Conservation (phyloP, 306 rosid species). For the Astragalus membranaceus region DNA sequence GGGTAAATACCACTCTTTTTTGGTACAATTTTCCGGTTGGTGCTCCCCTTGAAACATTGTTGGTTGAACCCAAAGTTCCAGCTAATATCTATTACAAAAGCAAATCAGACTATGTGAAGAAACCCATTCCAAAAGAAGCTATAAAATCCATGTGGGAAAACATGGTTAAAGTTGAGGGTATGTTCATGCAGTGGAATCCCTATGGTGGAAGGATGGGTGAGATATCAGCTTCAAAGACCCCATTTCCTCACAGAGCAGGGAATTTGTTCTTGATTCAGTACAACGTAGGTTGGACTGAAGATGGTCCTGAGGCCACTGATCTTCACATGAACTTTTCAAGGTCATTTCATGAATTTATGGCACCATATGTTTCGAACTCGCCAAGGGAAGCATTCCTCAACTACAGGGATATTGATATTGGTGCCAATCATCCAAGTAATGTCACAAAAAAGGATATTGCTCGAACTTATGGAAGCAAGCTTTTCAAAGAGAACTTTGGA, state of each 20-base stretch:
- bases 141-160: background rate
- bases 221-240: background rate
- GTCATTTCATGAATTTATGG: constrained; percentile 7
- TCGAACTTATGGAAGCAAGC: constrained; percentile 4
- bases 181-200: constrained; percentile 23
- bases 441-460: background rate
- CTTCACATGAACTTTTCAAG: background rate
- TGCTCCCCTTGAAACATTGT: background rate
- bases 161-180: background rate
- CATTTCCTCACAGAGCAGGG: constrained; percentile 42
- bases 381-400: constrained; percentile 24
- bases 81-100: fast-evolving
- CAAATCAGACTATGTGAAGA: constrained; percentile 28
- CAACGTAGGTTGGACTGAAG: background rate
- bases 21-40: background rate
- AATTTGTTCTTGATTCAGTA: constrained; percentile 28
- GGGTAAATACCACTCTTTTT: constrained; percentile 33
- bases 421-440: constrained; percentile 24
- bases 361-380: background rate
- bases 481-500: constrained; percentile 9
- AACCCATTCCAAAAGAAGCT: constrained; percentile 10
- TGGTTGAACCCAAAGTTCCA: background rate
- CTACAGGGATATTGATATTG: constrained; percentile 31
- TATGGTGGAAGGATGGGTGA: constrained; percentile 32
- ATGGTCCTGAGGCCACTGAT: background rate